phyloP scores from a whole-genome alignment of 2,329 filamentous ascomycete genomes.

The Fusarium verticillioides region DNA sequence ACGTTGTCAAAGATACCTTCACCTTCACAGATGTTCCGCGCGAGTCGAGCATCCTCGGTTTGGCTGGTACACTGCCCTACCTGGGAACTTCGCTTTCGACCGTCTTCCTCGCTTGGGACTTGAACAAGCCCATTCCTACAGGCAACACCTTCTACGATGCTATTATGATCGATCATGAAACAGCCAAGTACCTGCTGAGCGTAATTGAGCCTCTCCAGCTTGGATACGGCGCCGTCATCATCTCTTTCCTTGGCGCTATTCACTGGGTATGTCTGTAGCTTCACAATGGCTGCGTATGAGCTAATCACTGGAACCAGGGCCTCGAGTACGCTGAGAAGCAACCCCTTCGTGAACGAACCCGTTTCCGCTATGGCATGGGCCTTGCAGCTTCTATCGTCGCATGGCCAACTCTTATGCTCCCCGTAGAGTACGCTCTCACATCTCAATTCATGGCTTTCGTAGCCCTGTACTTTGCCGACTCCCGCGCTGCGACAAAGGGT shows the following conservation, averaged over 20 bases:
- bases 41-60: constrained; percentile 74
- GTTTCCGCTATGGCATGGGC: constrained; percentile 85
- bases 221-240: constrained; percentile 90
- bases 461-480: constrained; percentile 86
- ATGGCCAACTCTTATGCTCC: constrained; percentile 90
- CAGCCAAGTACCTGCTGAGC: constrained; percentile 76
- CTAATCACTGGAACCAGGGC: constrained; percentile 57
- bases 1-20: constrained; percentile 76
- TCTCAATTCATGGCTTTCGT: constrained; percentile 87
- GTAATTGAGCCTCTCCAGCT: constrained; percentile 88
- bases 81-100: constrained; percentile 85
- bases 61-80: constrained; percentile 87
- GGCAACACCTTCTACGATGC: constrained; percentile 65
- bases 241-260: constrained; percentile 92
- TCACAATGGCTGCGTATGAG: accelerated
- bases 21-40: constrained; percentile 71
- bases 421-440: constrained; percentile 85
- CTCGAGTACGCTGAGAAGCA: constrained; percentile 82
- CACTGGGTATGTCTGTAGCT: constrained; percentile 72
- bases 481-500: constrained; percentile 75
- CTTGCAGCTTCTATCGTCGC: constrained; percentile 82
- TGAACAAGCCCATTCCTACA: constrained; percentile 73
- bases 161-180: constrained; percentile 74
- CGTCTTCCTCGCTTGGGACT: constrained; percentile 83
- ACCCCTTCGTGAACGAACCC: constrained; percentile 70